Percentiles rank a stretch among this genome's conserved stretches.
phyloP scores from a whole-genome alignment of 2,329 filamentous ascomycete species.

The Xylariaceae sp. region DNA sequence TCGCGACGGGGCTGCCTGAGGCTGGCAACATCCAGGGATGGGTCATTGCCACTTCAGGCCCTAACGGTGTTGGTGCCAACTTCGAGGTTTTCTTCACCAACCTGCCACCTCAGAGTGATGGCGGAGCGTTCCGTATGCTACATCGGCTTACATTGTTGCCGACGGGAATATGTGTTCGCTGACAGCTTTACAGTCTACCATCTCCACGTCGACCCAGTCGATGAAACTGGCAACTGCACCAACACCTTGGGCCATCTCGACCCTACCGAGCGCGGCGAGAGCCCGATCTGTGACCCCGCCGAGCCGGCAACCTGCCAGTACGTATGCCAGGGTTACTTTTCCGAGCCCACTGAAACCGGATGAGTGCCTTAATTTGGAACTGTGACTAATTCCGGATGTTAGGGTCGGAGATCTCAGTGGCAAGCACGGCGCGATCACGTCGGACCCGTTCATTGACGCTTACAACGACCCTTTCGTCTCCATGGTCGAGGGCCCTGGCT shows the following conservation, averaged over 20 bases:
- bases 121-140: slow-evolving; percentile 56
- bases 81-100: slow-evolving; percentile 55
- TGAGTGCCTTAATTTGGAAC: neutral
- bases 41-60: slow-evolving; percentile 44
- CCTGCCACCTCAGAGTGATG: slow-evolving; percentile 52
- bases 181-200: slow-evolving; percentile 57
- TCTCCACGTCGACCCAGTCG: slow-evolving; percentile 63
- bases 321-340: neutral
- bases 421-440: slow-evolving; percentile 62
- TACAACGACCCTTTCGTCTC: slow-evolving; percentile 59
- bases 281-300: slow-evolving; percentile 53
- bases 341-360: no score
- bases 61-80: slow-evolving; percentile 51
- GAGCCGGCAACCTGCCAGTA: slow-evolving; percentile 61
- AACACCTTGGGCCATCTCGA: slow-evolving; percentile 65
- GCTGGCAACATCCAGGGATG: slow-evolving; percentile 54
- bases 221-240: slow-evolving; percentile 66
- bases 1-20: slow-evolving; percentile 42
- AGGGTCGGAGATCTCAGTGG: slow-evolving; percentile 68
- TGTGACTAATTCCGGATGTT: neutral
- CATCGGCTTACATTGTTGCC: slow-evolving; percentile 16
- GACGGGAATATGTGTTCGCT: slow-evolving; percentile 3
- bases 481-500: slow-evolving; percentile 44
- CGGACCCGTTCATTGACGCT: slow-evolving; percentile 44
- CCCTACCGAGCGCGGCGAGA: slow-evolving; percentile 62